phyloP scores from a whole-genome alignment of 345 rosid genomes.

The Geranium brycei region DNA sequence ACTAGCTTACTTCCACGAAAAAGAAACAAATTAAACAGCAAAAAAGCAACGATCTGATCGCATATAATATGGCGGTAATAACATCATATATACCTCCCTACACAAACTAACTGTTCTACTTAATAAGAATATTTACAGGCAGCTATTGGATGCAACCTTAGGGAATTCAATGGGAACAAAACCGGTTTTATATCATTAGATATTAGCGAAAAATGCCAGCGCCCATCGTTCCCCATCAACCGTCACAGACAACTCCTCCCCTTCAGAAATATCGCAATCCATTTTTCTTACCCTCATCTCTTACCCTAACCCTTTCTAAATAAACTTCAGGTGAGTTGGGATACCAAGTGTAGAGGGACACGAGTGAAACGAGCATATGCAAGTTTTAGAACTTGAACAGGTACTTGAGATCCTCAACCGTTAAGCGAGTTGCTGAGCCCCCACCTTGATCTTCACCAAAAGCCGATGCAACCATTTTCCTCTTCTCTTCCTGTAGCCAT shows the following conservation, averaged over 20 bases:
- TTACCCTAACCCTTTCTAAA: background rate
- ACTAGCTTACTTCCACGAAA: background rate
- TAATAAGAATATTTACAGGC: slow-evolving; percentile 33
- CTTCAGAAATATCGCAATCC: background rate
- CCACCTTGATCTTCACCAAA: slow-evolving; percentile 88
- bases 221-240: slow-evolving; percentile 11
- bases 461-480: slow-evolving; percentile 95
- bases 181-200: slow-evolving; percentile 16
- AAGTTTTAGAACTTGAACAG: slow-evolving; percentile 28
- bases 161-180: slow-evolving; percentile 14
- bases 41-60: background rate
- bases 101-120: slow-evolving; percentile 11
- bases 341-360: slow-evolving; percentile 2
- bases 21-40: background rate
- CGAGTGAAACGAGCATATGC: background rate
- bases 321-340: background rate
- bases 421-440: slow-evolving; percentile 58
- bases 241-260: slow-evolving; percentile 10
- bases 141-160: slow-evolving; percentile 17
- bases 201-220: slow-evolving; percentile 13
- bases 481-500: slow-evolving; percentile 67
- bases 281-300: background rate
- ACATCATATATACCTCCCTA: slow-evolving; percentile 1
- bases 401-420: slow-evolving; percentile 75
- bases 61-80: background rate